Evolutionary conservation across 2,329 filamentous ascomycete genomes (phyloP).

Genomic region (Neonectria faginata): DNA sequence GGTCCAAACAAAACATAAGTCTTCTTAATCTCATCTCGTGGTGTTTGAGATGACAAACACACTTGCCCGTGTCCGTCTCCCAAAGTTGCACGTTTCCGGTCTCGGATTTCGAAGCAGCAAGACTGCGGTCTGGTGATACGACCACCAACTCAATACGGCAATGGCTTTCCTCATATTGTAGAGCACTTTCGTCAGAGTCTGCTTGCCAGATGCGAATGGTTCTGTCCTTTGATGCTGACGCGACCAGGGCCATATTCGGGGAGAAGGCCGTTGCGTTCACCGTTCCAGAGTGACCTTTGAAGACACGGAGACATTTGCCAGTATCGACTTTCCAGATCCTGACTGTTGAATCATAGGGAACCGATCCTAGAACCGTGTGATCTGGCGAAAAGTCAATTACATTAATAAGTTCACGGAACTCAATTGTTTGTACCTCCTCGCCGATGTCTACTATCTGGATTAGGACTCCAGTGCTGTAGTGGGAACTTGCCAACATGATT

Average conservation of each 20-base stretch:
- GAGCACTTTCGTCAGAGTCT: not conserved
- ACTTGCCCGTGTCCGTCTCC: not conserved
- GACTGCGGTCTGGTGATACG: not conserved
- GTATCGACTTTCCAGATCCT: constrained; percentile 4
- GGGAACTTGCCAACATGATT: not conserved
- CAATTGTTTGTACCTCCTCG: not conserved
- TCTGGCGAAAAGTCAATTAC: not conserved
- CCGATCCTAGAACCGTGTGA: not conserved
- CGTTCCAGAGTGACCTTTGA: not conserved
- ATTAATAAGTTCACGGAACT: not conserved
- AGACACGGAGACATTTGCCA: not conserved
- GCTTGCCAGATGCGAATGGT: constrained; percentile 9
- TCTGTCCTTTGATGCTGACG: not conserved
- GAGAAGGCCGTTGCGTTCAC: not conserved
- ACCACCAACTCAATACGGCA: not conserved
- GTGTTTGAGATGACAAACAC: not conserved
- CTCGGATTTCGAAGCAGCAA: not conserved
- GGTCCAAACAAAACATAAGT: not conserved
- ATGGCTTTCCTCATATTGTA: not conserved
- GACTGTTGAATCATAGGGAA: not conserved
- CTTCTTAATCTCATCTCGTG: not conserved
- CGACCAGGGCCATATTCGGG: not conserved
- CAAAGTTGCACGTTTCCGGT: not conserved
- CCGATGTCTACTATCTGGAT: not conserved
- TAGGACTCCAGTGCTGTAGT: not conserved